Evolutionary conservation across 148 eudicot genomes (phyloP).

Genomic region (Bassia scoparia): DNA sequence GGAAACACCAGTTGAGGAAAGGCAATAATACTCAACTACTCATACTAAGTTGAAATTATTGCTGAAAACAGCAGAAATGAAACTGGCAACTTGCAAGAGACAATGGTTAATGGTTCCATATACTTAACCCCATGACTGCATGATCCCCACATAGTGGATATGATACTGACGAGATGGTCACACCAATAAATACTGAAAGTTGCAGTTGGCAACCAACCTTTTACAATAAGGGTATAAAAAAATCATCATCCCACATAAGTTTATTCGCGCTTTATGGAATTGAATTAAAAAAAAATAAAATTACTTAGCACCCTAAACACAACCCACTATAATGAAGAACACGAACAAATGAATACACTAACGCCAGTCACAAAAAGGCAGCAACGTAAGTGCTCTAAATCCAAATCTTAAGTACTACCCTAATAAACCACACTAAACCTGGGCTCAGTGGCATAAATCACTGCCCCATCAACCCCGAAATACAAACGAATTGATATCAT

Average conservation of each 20-base stretch:
- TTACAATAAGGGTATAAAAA: not conserved
- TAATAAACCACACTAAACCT: not conserved
- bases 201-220: not conserved
- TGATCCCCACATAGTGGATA: not conserved
- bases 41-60: not conserved
- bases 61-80: not conserved
- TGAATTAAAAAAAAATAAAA: not conserved
- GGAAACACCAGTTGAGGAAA: not conserved
- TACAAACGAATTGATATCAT: not conserved
- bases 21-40: not conserved
- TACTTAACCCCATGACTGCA: not conserved
- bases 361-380: not conserved
- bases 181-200: not conserved
- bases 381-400: not conserved
- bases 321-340: not conserved
- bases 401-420: not conserved
- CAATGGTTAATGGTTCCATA: not conserved
- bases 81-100: not conserved
- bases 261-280: not conserved
- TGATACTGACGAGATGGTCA: not conserved
- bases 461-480: not conserved
- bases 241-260: not conserved
- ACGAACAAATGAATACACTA: not conserved
- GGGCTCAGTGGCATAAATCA: not conserved
- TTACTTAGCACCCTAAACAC: not conserved